phyloP scores from a whole-genome alignment of 2,329 filamentous ascomycete genomes.

The Aspergillus niger region DNA sequence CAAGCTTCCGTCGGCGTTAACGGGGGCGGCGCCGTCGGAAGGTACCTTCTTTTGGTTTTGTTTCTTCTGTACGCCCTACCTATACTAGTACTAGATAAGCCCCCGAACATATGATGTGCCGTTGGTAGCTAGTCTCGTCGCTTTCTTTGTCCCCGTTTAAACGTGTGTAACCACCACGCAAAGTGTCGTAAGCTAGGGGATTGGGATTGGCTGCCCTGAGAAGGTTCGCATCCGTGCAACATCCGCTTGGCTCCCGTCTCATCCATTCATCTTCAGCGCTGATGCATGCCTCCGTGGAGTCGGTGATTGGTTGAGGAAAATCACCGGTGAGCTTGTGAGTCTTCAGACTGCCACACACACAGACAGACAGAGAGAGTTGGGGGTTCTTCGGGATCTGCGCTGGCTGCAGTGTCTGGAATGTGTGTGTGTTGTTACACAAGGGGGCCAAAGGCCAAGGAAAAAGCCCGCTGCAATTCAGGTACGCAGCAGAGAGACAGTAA shows the following conservation, averaged over 20 bases:
- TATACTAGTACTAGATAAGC: not conserved
- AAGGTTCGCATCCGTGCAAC: constrained; percentile 4
- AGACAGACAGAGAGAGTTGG: no score
- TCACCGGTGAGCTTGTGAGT: not conserved
- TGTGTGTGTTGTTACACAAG: not conserved
- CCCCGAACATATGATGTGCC: not conserved
- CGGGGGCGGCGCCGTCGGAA: not conserved
- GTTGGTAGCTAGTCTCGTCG: no score
- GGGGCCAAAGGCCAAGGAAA: not conserved
- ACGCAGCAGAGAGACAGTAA: constrained; percentile 6
- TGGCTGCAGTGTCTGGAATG: constrained; percentile 3
- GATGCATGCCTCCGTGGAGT: not conserved
- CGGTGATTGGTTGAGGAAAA: not conserved
- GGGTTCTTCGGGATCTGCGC: not conserved
- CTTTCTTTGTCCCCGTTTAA: not conserved
- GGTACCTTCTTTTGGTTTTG: not conserved
- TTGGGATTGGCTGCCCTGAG: constrained; percentile 4
- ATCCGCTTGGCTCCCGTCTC: not conserved
- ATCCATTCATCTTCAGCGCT: not conserved
- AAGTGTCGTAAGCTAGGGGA: not conserved
- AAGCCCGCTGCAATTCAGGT: not conserved
- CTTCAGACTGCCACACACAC: not conserved
- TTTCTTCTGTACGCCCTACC: not conserved
- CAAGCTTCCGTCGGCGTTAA: not conserved
- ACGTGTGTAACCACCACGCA: not conserved